A percentile compares a stretch with the other conserved stretches of the same genome.
Evolutionary conservation across 106 monocot genomes (phyloP).

Genomic region (Amphibolis antarctica): DNA sequence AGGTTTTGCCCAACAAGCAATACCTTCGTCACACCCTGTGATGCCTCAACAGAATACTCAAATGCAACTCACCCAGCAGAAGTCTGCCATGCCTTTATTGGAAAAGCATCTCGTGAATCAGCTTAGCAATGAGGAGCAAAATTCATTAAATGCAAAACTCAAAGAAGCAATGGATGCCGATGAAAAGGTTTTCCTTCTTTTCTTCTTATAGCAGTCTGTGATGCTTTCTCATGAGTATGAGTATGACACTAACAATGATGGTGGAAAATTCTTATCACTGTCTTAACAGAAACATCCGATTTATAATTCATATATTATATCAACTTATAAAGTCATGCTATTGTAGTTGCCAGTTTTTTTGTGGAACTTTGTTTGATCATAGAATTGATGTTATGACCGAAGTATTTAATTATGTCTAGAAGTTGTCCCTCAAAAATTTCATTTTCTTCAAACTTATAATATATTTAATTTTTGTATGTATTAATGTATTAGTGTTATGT

Average conservation of each 20-base stretch:
- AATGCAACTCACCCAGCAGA: conserved; percentile 25
- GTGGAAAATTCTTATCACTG: neutral
- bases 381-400: too few relatives aligned
- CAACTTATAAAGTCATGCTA: too few relatives aligned
- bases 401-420: too few relatives aligned
- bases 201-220: neutral
- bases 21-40: conserved; percentile 25
- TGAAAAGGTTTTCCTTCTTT: conserved; percentile 35
- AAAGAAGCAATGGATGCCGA: conserved; percentile 64
- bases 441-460: too few relatives aligned
- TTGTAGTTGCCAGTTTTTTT: too few relatives aligned
- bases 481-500: too few relatives aligned
- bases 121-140: conserved; percentile 61
- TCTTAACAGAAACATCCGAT: too few relatives aligned
- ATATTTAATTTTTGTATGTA: too few relatives aligned
- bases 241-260: neutral
- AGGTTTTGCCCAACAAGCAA: conserved; percentile 37
- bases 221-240: neutral
- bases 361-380: too few relatives aligned
- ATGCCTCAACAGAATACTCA: conserved; percentile 31
- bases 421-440: too few relatives aligned
- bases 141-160: conserved; percentile 51
- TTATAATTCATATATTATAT: too few relatives aligned
- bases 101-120: conserved; percentile 56
- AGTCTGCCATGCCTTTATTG: conserved; percentile 43